Evolutionary conservation across 1,284 basidiomycete genomes (phyloP), one percentile per base, ranked within the genome.

Genomic region (Apiotrichum porosum): DNA sequence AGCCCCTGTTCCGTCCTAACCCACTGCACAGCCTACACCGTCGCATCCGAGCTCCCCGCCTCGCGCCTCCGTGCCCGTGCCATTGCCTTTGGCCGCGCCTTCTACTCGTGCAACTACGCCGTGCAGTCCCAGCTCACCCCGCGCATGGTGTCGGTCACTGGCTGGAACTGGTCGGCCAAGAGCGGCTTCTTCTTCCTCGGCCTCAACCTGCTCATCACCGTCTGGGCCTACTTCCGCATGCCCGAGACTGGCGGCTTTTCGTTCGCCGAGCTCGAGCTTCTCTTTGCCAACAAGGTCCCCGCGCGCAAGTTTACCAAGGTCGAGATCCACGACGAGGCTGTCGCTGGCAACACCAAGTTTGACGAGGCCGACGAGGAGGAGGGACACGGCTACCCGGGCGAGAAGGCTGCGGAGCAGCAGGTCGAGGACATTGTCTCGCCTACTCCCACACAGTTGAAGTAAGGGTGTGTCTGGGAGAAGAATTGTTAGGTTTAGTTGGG

Each of bases 11-110:
- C n/a, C n/a, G n/a, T n/a, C n/a, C n/a, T n/a, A n/a, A n/a, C n/a
- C n/a, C n/a, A n/a, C n/a, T n/a, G 8, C 32, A 33, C 13, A 33
- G 26, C 40, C 32, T 59, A 53, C 47, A 43, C 47, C 21, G 35
- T 54, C 14, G 43, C 47, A 12, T 48, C 44, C 18, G 57, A 59
- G 24, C 37, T 50, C 5, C 45, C 51, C 37, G 34, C 46, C 14
- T 37, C 45, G 8, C 46, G 43, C 3, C 36, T 71, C 22, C 34
- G 73, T 70, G 42, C 57, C 66, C 76, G 76, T 56, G 70, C 75
- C 4, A 69, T 78, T 55, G 76, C 73, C 1, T 63, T 78, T 10
- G 66, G 72, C 6, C 68, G 77, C 22, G 67, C 67, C 44, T 51
- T 63, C 9, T 78, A 77, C 62, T 66, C 62, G 44, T 56, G 69